These are phyloP conservation scores for Sporothrix euskadiensis DNA, from an alignment of 2,329 filamentous ascomycete species.

Conservation along the genomic window DNA sequence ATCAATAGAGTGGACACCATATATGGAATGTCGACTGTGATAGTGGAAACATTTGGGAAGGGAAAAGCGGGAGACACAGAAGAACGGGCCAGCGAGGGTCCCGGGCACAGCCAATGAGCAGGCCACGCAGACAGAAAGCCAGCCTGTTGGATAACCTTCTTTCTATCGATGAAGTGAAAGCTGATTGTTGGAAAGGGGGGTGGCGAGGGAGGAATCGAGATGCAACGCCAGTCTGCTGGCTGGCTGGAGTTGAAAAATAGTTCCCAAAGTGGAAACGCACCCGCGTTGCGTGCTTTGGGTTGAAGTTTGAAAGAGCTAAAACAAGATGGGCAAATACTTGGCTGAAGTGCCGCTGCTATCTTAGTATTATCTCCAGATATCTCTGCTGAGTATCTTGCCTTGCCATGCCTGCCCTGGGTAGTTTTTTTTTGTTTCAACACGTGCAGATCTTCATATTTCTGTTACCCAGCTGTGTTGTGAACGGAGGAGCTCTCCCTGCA, in stretches of 20 bases:
- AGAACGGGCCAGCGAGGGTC: neutral
- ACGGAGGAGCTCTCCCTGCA: neutral
- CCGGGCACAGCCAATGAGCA: neutral
- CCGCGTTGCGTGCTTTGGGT: neutral
- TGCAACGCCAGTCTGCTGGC: neutral
- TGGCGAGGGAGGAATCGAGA: neutral
- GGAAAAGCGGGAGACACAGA: neutral
- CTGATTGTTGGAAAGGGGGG: neutral
- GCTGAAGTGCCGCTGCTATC: neutral
- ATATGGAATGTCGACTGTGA: neutral
- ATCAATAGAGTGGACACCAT: slow-evolving; percentile 5
- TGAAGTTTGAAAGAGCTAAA: neutral
- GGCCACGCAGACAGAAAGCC: slow-evolving; percentile 13
- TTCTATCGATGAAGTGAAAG: neutral
- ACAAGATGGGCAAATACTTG: neutral
- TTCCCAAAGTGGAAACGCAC: neutral
- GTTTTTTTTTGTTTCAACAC: slow-evolving; percentile 3
- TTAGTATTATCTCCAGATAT: neutral
- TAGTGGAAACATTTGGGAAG: neutral
- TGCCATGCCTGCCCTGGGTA: neutral
- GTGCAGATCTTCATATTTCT: slow-evolving; percentile 22
- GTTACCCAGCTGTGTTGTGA: neutral
- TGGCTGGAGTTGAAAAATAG: neutral
- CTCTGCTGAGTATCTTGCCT: neutral
- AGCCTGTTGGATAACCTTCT: neutral